phyloP scores from a whole-genome alignment of 2,329 filamentous ascomycete species.

The Penicillium sp. region DNA sequence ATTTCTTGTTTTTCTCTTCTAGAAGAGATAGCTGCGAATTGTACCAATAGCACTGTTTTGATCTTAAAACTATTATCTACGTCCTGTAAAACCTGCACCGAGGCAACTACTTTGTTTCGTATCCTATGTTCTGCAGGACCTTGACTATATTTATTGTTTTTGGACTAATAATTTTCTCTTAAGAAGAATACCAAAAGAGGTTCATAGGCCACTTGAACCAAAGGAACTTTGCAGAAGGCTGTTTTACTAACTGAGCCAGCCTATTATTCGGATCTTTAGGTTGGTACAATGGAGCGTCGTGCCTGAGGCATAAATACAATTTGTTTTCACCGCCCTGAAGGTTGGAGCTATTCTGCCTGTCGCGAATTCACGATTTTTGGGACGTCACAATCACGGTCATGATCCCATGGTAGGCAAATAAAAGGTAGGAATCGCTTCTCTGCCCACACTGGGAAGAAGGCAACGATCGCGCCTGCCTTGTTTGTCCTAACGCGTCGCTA shows the following conservation, averaged over 20 bases:
- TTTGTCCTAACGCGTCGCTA: background rate
- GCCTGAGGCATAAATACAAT: background rate
- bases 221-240: background rate
- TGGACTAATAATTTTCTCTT: too few relatives aligned
- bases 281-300: background rate
- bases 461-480: background rate
- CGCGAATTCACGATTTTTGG: conserved; percentile 11
- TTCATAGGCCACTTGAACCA: background rate
- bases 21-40: conserved; percentile 18
- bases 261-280: background rate
- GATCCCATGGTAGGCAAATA: conserved; percentile 3
- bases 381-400: background rate
- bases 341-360: conserved; percentile 16
- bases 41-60: conserved; percentile 32
- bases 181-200: background rate
- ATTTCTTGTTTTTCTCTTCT: background rate
- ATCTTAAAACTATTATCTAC: conserved; percentile 5
- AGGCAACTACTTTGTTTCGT: background rate
- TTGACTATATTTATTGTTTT: background rate
- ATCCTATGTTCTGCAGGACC: background rate
- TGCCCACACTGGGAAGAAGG: background rate
- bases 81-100: background rate
- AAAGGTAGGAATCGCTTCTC: background rate
- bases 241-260: background rate
- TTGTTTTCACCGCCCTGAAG: background rate